Base-by-base conservation (phyloP, 805 yeast genomes). In the Cyberlindnera petersonii region DNA sequence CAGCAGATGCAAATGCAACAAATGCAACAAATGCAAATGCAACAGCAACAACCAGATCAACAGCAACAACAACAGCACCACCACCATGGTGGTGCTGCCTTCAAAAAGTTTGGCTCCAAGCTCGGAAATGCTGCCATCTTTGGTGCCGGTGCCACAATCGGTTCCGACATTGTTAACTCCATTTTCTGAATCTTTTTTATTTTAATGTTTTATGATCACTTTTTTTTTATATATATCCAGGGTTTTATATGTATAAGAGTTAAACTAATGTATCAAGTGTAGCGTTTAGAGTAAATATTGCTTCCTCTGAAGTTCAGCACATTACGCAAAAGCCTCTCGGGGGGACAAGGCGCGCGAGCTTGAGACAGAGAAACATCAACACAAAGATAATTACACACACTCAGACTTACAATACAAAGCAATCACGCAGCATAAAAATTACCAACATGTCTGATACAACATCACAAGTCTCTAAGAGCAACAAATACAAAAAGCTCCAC, bases 71-170 rank as follows among this genome's bases (percentile, higher is more conserved):
- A 42, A 35, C 61, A 51, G 20, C 44, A 37, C 17, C 39, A 28
- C 24, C 35, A 24, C 23, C 49, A 57, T 10, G 68, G 63, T 31
- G 46, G 49, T 35, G 60, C 59, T 16, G 56, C 51, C 16, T 47
- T 81, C 42, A 77, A 76, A 61, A 80, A 73, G 54, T 76, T 86
- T 50, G 94, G 94, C 19, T 72, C 84, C 47, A 82, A 86, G 62
- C 65, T 89, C 43, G 96, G 95, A 43, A 79, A 87, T 50, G 94
- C 97, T n/a, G 89, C 94, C 24, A 77, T 89, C 34, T 91, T 87
- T 49, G 97, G 97, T 63, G 96, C 95, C 9, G 98, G 98, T 69
- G 95, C 97, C 27, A 82, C 96, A 2, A 69, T 89, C 39, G 98
- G 98, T 56, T 73, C 86, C 31, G 87, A 84, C 53, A 52, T 91